Conservation (phyloP, 768 basidiomycete genomes). For the Tephrocybe sp. region DNA sequence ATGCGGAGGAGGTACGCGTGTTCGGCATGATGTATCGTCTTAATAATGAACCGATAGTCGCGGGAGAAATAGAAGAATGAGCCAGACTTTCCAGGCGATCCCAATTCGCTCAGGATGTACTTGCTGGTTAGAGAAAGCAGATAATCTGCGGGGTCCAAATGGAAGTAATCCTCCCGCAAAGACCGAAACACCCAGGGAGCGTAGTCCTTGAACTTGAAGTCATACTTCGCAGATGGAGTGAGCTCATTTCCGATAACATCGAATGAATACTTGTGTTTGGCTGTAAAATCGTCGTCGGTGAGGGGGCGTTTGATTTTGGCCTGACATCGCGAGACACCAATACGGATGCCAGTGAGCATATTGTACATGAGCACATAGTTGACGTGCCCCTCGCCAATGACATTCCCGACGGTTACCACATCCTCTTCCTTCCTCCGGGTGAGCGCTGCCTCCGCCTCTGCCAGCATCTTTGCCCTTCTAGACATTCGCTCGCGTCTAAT, state of each 20-base stretch:
- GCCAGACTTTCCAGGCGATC: slow-evolving; percentile 97
- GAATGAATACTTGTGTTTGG: slow-evolving; percentile 93
- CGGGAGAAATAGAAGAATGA: slow-evolving; percentile 99
- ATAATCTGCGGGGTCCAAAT: slow-evolving; percentile 96
- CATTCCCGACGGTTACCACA: slow-evolving; percentile 81
- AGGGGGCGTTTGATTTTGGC: slow-evolving; percentile 89
- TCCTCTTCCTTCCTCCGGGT: slow-evolving; percentile 37
- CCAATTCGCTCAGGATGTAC: slow-evolving; percentile 97
- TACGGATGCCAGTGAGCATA: slow-evolving; percentile 98
- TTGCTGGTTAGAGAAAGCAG: slow-evolving; percentile 94
- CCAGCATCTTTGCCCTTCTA: slow-evolving; percentile 65
- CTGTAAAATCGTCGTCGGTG: slow-evolving; percentile 82
- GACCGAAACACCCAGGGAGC: slow-evolving; percentile 98
- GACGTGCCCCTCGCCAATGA: slow-evolving; percentile 97
- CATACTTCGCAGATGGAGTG: slow-evolving; percentile 96
- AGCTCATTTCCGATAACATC: slow-evolving; percentile 98
- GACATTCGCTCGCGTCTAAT: slow-evolving; percentile 76
- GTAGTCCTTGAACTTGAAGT: slow-evolving; percentile 99
- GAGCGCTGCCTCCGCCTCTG: slow-evolving; percentile 56
- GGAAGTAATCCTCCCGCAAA: slow-evolving; percentile 90
- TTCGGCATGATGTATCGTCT: slow-evolving; percentile 93
- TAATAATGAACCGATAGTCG: slow-evolving; percentile 99
- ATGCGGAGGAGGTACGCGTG: slow-evolving; percentile 91
- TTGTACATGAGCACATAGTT: slow-evolving; percentile 99
- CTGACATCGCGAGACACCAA: slow-evolving; percentile 93